These are phyloP conservation scores for Echinosophora koreensis DNA, from an alignment of 306 rosid species.

Conservation along the genomic window DNA sequence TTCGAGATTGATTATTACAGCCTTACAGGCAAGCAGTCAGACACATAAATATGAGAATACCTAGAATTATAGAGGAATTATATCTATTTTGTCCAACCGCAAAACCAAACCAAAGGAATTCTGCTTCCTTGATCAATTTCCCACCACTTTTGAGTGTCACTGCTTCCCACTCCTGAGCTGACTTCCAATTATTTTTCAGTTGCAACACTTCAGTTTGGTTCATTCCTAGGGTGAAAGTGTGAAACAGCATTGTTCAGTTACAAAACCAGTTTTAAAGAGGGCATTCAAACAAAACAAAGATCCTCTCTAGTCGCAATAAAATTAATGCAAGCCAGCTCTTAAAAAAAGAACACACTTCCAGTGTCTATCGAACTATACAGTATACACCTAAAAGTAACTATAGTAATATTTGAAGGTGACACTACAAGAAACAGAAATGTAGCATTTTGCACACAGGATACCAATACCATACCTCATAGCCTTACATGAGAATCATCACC, in stretches of 20 bases:
- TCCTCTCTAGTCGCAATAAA: background rate
- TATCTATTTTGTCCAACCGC: background rate
- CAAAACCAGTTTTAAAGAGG: background rate
- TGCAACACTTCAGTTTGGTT: constrained; percentile 2
- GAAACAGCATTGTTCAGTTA: background rate
- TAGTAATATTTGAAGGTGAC: background rate
- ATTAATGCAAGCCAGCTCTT: background rate
- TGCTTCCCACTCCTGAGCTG: background rate
- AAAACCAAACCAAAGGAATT: background rate
- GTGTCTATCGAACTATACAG: background rate
- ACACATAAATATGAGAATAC: background rate
- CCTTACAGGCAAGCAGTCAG: background rate
- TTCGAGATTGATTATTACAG: constrained; percentile 25
- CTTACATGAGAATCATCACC: constrained; percentile 76
- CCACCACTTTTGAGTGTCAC: background rate
- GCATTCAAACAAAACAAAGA: background rate
- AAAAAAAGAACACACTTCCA: background rate
- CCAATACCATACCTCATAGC: constrained; percentile 78
- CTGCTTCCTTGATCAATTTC: background rate
- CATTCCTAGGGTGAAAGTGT: background rate
- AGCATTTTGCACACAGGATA: constrained; percentile 34
- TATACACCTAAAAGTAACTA: background rate
- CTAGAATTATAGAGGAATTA: background rate
- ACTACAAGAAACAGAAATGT: background rate
- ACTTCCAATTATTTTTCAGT: background rate